Base-by-base conservation (phyloP, 495 filamentous ascomycete species). In the Penicillium alfredii region DNA sequence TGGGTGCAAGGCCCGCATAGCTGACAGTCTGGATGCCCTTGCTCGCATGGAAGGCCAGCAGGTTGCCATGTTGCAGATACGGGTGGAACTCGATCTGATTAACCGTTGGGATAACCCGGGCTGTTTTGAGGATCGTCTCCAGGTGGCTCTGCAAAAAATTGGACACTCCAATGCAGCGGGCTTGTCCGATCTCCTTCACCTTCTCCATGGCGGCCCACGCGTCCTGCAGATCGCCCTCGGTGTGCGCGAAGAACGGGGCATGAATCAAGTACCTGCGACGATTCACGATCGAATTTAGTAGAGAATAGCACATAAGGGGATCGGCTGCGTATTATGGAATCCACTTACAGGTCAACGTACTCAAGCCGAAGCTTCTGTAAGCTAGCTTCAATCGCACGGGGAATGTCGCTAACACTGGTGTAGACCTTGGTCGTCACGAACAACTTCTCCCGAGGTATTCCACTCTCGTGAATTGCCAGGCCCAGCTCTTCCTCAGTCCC, bases 11-110 rank as follows among this genome's bases (percentile, higher is more conserved):
- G 4, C 85, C 77, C 0, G 60, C 72, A 56, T 90, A 95, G 19
- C 81, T 83, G 3, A 71, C 63, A 0, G 80, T 73, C 4, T 78
- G 79, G 48, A 95, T 92, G 13, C 67, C 65, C 39, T 86, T 68
- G 52, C 75, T 60, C 47, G 76, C 71, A 38, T 82, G 78, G 59
- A 74, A 86, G 4, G 63, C 57, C 4, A 93, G 24, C 10, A 94
- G 69, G n/a, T 63, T 59, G 3, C 64, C 64, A 55, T 82, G 87
- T 58, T 94, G 88, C 22, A 94, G 70, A 56, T 95, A 94, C 0
- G 86, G 82, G 50, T 94, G 84, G 49, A 76, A 90, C 60, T 95
- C 87, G 42, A 94, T 84, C 68, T 94, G 88, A 60, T 95, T 94
- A 49, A 88, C 72, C 2, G 68, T 77, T 0, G 88, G 88, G 8